A percentile compares a stretch with the other conserved stretches of the same genome.
Evolutionary conservation across 73 alveolate genomes (phyloP).

Genomic region (Paramecium tetraurelia): DNA sequence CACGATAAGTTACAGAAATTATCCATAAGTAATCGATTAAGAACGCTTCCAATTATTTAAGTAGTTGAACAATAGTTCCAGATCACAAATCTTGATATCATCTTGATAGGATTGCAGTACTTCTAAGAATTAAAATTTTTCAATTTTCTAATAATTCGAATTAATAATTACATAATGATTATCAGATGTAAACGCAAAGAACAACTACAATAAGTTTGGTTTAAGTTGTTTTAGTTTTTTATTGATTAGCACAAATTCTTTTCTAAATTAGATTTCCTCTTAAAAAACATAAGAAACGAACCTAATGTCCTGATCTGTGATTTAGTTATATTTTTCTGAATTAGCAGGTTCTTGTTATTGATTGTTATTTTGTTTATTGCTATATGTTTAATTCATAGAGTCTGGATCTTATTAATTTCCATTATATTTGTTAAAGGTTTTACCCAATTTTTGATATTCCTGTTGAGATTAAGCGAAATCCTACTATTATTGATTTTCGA

Average conservation of each 20-base stretch:
- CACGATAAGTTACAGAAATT: not conserved
- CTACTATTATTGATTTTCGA: not conserved
- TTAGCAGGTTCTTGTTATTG: not conserved
- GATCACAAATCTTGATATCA: not conserved
- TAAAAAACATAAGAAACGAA: conserved; percentile 2
- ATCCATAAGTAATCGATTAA: conserved; percentile 2
- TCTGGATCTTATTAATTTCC: not conserved
- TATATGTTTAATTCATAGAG: not conserved
- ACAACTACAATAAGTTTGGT: not conserved
- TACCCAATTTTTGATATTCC: not conserved
- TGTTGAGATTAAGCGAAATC: not conserved
- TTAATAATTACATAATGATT: not conserved
- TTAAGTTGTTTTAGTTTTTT: not conserved
- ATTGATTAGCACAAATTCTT: not conserved
- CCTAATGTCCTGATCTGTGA: not conserved
- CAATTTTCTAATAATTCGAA: not conserved
- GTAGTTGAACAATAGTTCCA: not conserved
- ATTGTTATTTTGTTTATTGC: not conserved
- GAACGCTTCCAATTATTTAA: conserved; percentile 3
- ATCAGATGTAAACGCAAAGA: not conserved
- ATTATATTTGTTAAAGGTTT: not conserved
- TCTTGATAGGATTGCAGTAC: conserved; percentile 9
- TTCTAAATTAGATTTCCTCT: conserved; percentile 41
- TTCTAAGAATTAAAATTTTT: not conserved
- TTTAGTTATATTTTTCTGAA: not conserved